Evolutionary conservation across 75 land plant genomes (phyloP), one percentile per base, ranked within the genome.

Genomic region (Pinus tabuliformis): DNA sequence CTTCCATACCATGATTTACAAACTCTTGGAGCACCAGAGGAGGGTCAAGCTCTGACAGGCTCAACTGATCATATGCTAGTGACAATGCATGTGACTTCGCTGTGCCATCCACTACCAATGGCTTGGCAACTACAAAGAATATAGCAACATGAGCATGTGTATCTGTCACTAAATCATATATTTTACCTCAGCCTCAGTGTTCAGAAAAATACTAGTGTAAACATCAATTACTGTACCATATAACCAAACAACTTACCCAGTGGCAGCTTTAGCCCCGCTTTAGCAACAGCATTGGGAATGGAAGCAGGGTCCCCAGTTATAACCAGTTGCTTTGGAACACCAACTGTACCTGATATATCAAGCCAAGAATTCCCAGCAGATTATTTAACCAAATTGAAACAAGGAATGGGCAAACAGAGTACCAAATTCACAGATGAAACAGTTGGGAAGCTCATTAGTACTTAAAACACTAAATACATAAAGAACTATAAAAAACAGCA

Each of bases 11-110:
- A 86, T 95, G 98, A 75, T 92, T 95, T 22, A 95, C 91, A 89
- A 95, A 95, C 80, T 95, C 98, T 61, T 93, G 98, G 15, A 95
- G 85, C 72, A 95, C 93, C 30, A 95, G 78, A 8, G 98, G 98
- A 36, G 96, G 93, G 26, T 93, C 90, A n/a, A 95, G 84, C 62
- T 86, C 85, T 79, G 84, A 78, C 12, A 95, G 82, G 65, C 96
- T 89, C 21, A 70, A 70, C 56, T 82, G 79, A 81, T 95, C 91
- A 84, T 87, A 95, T 15, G 92, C 98, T 73, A 95, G 88, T 49
- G 91, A 92, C 72, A 95, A 70, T 60, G 88, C 90, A 84, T 95
- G 98, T 14, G 98, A 93, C 75, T 87, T 90, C 12, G 95, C 87
- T 65, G 89, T 86, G 62, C 95, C 95, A 87, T 93, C 96, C 30